These are phyloP conservation scores for Malbranchea cinnamomea DNA, from an alignment of 2,329 filamentous ascomycete genomes.

Conservation along the genomic window DNA sequence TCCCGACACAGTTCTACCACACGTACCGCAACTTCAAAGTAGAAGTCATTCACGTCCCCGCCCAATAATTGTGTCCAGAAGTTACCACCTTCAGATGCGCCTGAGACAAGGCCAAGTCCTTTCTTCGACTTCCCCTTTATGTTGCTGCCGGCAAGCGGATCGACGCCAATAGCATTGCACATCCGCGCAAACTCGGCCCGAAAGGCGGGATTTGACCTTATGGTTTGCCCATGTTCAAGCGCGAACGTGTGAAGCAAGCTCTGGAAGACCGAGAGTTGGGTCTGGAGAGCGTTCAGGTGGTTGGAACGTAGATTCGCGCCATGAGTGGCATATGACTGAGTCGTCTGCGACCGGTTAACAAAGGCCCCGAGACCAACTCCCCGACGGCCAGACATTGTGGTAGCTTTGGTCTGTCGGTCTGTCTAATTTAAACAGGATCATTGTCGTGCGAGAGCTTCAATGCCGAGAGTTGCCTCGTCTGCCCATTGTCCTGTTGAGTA, in stretches of 20 bases:
- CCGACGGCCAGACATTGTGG: constrained; percentile 30
- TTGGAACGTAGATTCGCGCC: constrained; percentile 71
- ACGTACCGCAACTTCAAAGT: constrained; percentile 91
- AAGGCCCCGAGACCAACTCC: constrained; percentile 86
- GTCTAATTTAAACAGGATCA: not conserved
- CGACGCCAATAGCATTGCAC: constrained; percentile 93
- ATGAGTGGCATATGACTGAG: constrained; percentile 80
- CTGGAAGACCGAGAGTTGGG: constrained; percentile 91
- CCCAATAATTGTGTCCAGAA: constrained; percentile 91
- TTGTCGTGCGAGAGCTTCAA: not conserved
- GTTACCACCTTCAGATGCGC: constrained; percentile 39
- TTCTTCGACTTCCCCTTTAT: constrained; percentile 33
- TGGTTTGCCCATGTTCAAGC: constrained; percentile 85
- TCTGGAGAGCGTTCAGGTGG: constrained; percentile 74
- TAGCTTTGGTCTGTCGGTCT: constrained; percentile 1
- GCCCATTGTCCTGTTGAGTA: too few relatives aligned
- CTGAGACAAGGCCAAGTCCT: constrained; percentile 22
- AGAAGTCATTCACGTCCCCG: constrained; percentile 90
- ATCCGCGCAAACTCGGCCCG: constrained; percentile 96
- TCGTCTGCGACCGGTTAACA: constrained; percentile 67
- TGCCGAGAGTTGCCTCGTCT: not conserved
- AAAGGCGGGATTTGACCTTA: constrained; percentile 87
- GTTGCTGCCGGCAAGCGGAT: constrained; percentile 65
- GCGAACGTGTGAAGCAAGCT: constrained; percentile 91
- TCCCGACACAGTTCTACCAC: constrained; percentile 85